Base-by-base conservation (phyloP, 441 rosid genomes). In the Arabidopsis hybrid region DNA sequence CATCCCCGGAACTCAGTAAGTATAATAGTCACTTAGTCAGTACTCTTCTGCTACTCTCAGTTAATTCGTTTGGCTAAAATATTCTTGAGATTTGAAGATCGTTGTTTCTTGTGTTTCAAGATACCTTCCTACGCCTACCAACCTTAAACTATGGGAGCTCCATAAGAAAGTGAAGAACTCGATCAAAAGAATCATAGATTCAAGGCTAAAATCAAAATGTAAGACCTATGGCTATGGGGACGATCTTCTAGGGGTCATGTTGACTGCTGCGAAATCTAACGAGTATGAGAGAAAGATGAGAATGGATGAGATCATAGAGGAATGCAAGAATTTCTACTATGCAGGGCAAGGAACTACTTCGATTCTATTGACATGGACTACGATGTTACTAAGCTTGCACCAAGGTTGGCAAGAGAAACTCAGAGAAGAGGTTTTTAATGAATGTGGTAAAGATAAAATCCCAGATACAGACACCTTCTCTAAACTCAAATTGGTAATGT, bases 1-100 rank as follows among this genome's bases (percentile, higher is more conserved):
- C 79, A 75, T 85, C 65, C 91, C 88, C 1, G 89, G 89, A 26
- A 80, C 69, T 43, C 87, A 81, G 91, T 88, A 77, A 64, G 59
- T 74, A n/a, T 13, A 49, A 18, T 21, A 21, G 26, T 21, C 26
- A 21, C 26, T 21, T 43, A 4, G 45, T 60, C 38, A 62, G 5
- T 60, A 6, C 12, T 21, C 26, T 21, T 1, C 26, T 57, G 52
- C 4, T 7, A 35, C n/a, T 12, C 39, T 38, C 26, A 21, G 26
- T 21, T 21, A 21, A 21, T 21, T 21, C 26, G 26, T 21, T 21
- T 21, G 26, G 26, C 26, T 21, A 21, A 46, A 17, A 14, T 14
- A 46, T 14, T 42, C 14, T 43, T 43, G 47, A 43, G 46, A 12
- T 42, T 47, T 49, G 18, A 53, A 59, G 18, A n/a, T 46, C 16